Conservation (phyloP, 331 rosid species). For the Rosa hybrid region DNA sequence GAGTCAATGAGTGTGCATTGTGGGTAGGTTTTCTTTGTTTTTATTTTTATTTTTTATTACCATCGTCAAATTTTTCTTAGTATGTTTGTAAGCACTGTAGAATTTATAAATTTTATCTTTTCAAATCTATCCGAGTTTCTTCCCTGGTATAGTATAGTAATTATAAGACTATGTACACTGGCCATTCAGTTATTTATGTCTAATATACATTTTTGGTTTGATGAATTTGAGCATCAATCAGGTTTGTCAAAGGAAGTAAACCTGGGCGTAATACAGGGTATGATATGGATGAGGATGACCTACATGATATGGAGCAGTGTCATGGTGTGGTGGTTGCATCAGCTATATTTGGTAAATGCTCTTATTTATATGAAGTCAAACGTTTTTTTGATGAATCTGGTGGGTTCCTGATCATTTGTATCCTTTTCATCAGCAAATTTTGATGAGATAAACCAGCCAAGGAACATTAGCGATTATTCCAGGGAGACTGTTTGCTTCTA, state of each 20-base stretch:
- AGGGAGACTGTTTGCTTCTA: conserved; percentile 80
- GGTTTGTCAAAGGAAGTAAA: conserved; percentile 73
- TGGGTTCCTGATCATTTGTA: conserved; percentile 30
- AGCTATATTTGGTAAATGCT: conserved; percentile 73
- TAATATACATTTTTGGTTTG: conserved; percentile 26
- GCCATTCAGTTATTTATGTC: conserved; percentile 25
- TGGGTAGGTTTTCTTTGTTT: conserved; percentile 59
- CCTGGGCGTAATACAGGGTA: conserved; percentile 87
- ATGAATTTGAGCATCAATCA: conserved; percentile 42
- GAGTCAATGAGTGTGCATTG: conserved; percentile 86
- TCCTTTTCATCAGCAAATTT: conserved; percentile 65
- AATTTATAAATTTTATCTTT: conserved; percentile 9
- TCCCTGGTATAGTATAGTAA: background rate
- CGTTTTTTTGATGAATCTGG: conserved; percentile 18
- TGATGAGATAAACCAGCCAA: conserved; percentile 84
- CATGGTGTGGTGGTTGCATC: conserved; percentile 89
- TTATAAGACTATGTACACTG: background rate
- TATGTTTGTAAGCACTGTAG: background rate
- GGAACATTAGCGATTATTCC: conserved; percentile 60
- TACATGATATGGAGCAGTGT: conserved; percentile 78
- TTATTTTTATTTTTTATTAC: background rate
- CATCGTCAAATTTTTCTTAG: conserved; percentile 11
- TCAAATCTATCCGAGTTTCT: background rate
- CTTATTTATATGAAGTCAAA: conserved; percentile 20
- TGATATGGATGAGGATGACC: conserved; percentile 77